Evolutionary conservation across 2,329 filamentous ascomycete species (phyloP).

Genomic region (Ophiostoma pallidulum): DNA sequence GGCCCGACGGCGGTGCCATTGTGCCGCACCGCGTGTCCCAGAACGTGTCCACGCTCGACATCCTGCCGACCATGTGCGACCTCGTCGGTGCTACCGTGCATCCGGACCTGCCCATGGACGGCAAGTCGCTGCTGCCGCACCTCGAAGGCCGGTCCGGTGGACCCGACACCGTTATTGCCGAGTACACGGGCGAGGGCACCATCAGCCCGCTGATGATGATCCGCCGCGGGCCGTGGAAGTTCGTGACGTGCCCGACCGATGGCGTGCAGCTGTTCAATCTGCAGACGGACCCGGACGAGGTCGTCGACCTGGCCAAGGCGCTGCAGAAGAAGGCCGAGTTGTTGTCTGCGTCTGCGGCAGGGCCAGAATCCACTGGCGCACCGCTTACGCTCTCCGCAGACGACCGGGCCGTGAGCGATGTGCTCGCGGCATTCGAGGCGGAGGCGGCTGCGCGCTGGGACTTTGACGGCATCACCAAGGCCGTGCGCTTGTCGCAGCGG

Average conservation of each 20-base stretch:
- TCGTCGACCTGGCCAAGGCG: conserved; percentile 58
- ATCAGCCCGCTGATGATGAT: conserved; percentile 91
- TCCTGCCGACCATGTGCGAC: conserved; percentile 81
- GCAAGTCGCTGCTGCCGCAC: conserved; percentile 71
- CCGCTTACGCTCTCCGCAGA: conserved; percentile 29
- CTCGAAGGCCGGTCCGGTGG: conserved; percentile 49
- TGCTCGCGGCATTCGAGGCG: conserved; percentile 57
- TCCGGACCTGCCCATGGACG: conserved; percentile 72
- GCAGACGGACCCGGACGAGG: conserved; percentile 61
- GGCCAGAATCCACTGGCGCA: too few relatives aligned
- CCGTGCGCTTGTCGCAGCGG: conserved; percentile 69
- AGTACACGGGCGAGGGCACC: conserved; percentile 92
- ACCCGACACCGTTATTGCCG: conserved; percentile 82
- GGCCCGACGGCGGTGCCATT: conserved; percentile 38
- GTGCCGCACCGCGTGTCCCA: conserved; percentile 64
- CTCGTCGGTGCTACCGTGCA: conserved; percentile 64
- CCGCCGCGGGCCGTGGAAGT: conserved; percentile 81
- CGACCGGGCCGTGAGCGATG: conserved; percentile 37
- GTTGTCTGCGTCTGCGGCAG: too few relatives aligned
- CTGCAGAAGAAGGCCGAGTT: conserved; percentile 26
- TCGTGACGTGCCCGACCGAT: conserved; percentile 75
- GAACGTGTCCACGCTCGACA: conserved; percentile 85
- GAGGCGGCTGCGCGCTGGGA: conserved; percentile 75
- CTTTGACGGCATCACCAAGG: conserved; percentile 63
- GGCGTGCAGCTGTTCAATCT: conserved; percentile 80